phyloP scores from a whole-genome alignment of 2,329 filamentous ascomycete species.

The Sordariomycetes sp. region DNA sequence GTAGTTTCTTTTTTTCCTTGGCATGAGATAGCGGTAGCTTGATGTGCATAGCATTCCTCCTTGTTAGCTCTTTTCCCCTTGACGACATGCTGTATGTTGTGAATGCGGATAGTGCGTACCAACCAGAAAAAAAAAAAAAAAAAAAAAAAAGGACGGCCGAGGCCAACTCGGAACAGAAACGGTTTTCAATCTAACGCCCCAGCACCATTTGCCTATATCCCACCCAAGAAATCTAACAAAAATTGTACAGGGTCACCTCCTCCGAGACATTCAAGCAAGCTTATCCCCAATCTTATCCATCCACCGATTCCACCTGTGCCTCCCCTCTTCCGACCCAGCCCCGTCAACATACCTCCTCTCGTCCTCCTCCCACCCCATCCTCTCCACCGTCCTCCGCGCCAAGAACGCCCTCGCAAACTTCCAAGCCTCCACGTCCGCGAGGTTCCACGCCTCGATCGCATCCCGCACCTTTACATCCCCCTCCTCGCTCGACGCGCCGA shows the following conservation, averaged over 20 bases:
- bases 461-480: conserved; percentile 32
- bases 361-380: conserved; percentile 55
- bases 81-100: background rate
- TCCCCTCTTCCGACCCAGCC: conserved; percentile 36
- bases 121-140: no score
- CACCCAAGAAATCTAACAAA: background rate
- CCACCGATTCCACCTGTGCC: conserved; percentile 21
- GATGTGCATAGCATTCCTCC: background rate
- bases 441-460: conserved; percentile 51
- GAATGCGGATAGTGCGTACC: background rate
- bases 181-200: background rate
- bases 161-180: background rate
- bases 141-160: background rate
- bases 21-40: background rate
- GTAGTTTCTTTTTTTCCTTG: background rate
- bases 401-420: conserved; percentile 57
- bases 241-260: background rate
- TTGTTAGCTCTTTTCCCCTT: background rate
- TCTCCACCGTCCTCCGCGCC: conserved; percentile 48
- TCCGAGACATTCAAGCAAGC: background rate
- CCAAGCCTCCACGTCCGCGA: conserved; percentile 69
- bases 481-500: conserved; percentile 25
- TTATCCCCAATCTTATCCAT: conserved; percentile 14
- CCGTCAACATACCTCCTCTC: conserved; percentile 52
- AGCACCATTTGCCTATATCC: background rate